Percentiles rank a stretch among this genome's conserved stretches.
phyloP scores from a whole-genome alignment of 306 rosid genomes.

The Cucumis hystrix region DNA sequence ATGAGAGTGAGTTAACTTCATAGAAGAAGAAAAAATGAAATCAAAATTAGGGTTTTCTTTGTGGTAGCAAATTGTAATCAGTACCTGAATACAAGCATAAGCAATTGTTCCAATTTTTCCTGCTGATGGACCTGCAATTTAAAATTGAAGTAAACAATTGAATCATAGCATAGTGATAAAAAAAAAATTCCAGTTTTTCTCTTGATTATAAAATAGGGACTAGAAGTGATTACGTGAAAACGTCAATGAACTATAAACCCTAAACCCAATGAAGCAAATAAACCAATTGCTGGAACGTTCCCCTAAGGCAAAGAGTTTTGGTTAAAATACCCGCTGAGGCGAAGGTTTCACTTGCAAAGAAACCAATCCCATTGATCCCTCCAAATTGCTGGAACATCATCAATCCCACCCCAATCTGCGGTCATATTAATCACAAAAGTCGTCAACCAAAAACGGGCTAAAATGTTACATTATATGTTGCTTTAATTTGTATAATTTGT shows the following conservation, averaged over 20 bases:
- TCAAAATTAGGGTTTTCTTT: neutral
- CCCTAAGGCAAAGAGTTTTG: too few species aligned
- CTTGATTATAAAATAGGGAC: too few species aligned
- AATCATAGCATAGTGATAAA: too few species aligned
- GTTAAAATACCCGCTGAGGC: constrained; percentile 17
- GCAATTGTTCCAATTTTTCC: constrained; percentile 49
- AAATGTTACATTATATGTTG: too few species aligned
- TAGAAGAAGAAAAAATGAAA: too few species aligned
- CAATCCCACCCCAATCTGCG: constrained; percentile 33
- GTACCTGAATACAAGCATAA: constrained; percentile 54
- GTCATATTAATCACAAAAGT: neutral
- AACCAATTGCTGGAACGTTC: too few species aligned
- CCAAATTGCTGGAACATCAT: constrained; percentile 42
- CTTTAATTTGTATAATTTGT: too few species aligned
- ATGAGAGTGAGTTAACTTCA: neutral
- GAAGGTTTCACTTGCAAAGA: constrained; percentile 39
- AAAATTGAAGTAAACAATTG: neutral
- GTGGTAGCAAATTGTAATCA: neutral
- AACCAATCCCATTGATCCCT: constrained; percentile 32
- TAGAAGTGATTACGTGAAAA: too few species aligned
- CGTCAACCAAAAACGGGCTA: neutral
- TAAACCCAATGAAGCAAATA: too few species aligned
- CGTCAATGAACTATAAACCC: too few species aligned
- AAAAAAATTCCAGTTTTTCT: too few species aligned
- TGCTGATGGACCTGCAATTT: constrained; percentile 38